Evolutionary conservation across 805 yeast species (phyloP).

Genomic region (Barnettozyma sp.): DNA sequence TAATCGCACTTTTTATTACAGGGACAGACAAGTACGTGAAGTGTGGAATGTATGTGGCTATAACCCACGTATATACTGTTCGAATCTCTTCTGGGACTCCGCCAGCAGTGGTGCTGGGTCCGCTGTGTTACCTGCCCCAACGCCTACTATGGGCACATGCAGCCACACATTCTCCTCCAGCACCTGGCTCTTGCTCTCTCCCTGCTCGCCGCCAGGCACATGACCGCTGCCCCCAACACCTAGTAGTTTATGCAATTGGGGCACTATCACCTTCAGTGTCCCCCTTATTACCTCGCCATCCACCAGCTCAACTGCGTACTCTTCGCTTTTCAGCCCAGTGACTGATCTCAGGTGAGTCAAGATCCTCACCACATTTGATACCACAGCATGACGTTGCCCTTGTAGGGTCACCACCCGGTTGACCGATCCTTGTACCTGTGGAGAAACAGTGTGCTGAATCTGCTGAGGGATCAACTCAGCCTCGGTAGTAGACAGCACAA

Average conservation of each 20-base stretch:
- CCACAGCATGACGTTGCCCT: slow-evolving; percentile 1
- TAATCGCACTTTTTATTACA: not conserved
- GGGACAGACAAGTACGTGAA: not conserved
- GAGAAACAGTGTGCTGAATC: not conserved
- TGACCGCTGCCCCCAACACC: slow-evolving; percentile 1
- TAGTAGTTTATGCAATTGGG: slow-evolving; percentile 1
- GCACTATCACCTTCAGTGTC: not conserved
- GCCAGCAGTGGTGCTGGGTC: not conserved
- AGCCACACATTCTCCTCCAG: slow-evolving; percentile 12
- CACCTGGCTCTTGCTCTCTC: slow-evolving; percentile 3
- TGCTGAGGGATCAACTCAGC: not conserved
- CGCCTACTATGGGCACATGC: not conserved
- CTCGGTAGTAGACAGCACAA: slow-evolving; percentile 5
- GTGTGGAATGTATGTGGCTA: too few species aligned
- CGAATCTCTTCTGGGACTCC: not conserved
- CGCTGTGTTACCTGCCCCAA: slow-evolving; percentile 7
- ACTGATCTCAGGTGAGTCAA: slow-evolving; percentile 2
- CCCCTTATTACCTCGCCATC: slow-evolving; percentile 2
- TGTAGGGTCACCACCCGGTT: slow-evolving; percentile 4
- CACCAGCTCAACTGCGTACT: not conserved
- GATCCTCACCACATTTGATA: slow-evolving; percentile 1
- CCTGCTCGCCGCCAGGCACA: not conserved
- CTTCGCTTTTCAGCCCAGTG: not conserved
- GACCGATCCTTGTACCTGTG: slow-evolving; percentile 6
- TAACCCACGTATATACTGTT: not conserved